phyloP scores from a whole-genome alignment of 352 stramenopile genomes.

The Phytophthora lateralis region DNA sequence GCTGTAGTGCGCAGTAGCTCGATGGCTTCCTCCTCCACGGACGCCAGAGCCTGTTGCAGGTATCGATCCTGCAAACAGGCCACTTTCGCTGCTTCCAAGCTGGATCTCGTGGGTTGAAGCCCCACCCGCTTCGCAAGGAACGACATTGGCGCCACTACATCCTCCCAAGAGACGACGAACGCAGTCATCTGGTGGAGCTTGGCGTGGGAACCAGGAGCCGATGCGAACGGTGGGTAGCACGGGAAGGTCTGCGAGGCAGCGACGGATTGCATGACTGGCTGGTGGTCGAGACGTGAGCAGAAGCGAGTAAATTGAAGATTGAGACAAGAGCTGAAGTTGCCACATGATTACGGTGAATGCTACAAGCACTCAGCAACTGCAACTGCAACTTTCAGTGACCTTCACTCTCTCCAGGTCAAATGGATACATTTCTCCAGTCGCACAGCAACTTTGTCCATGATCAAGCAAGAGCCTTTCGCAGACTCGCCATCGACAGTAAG shows the following conservation, averaged over 20 bases:
- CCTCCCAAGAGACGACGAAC: conserved; percentile 65
- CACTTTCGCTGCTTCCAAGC: conserved; percentile 36
- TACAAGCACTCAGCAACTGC: conserved; percentile 11
- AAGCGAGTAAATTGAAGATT: conserved; percentile 21
- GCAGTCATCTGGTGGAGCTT: conserved; percentile 12
- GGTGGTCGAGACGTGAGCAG: not conserved
- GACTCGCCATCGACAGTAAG: conserved; percentile 26
- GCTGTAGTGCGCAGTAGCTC: conserved; percentile 45
- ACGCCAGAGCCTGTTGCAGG: conserved; percentile 53
- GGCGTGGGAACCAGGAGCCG: not conserved
- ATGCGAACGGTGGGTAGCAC: conserved; percentile 20
- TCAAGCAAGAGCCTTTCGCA: conserved; percentile 5
- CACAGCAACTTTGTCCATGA: not conserved
- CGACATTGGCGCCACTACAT: conserved; percentile 57
- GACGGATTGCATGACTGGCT: conserved; percentile 13
- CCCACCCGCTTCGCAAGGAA: conserved; percentile 48
- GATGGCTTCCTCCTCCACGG: conserved; percentile 62
- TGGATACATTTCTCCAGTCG: conserved; percentile 21
- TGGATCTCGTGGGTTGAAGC: conserved; percentile 38
- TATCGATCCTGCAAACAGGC: conserved; percentile 46
- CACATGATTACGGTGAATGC: not conserved
- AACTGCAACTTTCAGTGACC: conserved; percentile 25
- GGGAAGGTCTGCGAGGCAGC: conserved; percentile 12
- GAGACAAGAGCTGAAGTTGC: not conserved
- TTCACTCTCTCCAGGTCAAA: conserved; percentile 18